Percentiles rank a stretch among this genome's conserved stretches.
phyloP scores from a whole-genome alignment of 345 rosid genomes.

The sweet orange (Citrus sinensis) region DVS_A1.0 CM039167.1:6126501-6127000 shows the following conservation, averaged over 20 bases:
- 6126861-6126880: background rate
- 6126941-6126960: background rate
- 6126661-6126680: background rate
- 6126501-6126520: too few species aligned
- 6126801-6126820: background rate
- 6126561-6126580: background rate
- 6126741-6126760: slow-evolving; percentile 76
- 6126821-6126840: background rate
- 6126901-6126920: background rate
- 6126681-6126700: slow-evolving; percentile 59
- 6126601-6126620: background rate
- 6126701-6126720: slow-evolving; percentile 82
- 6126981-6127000: background rate
- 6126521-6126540: background rate
- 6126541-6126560: background rate
- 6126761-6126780: background rate
- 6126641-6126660: background rate
- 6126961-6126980: background rate
- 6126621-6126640: background rate
- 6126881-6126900: background rate
- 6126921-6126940: background rate
- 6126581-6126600: background rate
- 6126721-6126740: slow-evolving; percentile 58
- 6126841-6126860: background rate
- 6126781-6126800: background rate